Base-by-base conservation (phyloP, 306 rosid species). In the Carpinus viminea region DNA sequence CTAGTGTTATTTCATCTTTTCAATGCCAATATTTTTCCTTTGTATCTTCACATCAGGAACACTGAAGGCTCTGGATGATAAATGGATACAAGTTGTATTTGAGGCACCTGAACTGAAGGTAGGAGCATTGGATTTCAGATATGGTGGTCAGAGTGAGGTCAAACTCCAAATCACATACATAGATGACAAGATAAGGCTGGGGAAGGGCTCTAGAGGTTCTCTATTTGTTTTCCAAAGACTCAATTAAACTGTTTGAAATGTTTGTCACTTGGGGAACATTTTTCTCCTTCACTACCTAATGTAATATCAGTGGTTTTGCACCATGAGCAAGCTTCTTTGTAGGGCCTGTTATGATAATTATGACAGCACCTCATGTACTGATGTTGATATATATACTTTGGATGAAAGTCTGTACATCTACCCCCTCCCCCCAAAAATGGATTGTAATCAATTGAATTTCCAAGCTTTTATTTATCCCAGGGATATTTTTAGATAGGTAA, bases 31-130 rank as follows among this genome's bases (percentile, higher is more conserved):
- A 60, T 15, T 68, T 57, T 64, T 48, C 59, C 50, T 51, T 17
- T 57, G 53, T 21, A 17, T 36, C 16, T 77, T 65, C 50, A 24
- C 70, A 69, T 50, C 89, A 95, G 98, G 98, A 70, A 92, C 86
- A 80, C 85, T 95, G 75, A 91, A 47, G 79, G 90, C 88, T 75
- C 74, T 92, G 21, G 91, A 90, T 74, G 76, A 76, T 43, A 87
- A 92, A 73, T 95, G 98, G 98, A 90, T 95, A 76, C 90, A 91
- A 86, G 97, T 95, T 64, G 76, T 92, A 81, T 95, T 95, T 34
- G 98, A 95, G 81, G 81, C 97, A 24, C 98, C 98, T 0, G 89
- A 91, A 78, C 62, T 95, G 68, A 89, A 83, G 78, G 77, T 92
- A 4, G 98, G 98, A n/a, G 78, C 90, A 18, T 79, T 88, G 74